These are phyloP conservation scores for Pseudocercospora fuligena DNA, from an alignment of 2,329 filamentous ascomycete species.

Conservation along the genomic window DNA sequence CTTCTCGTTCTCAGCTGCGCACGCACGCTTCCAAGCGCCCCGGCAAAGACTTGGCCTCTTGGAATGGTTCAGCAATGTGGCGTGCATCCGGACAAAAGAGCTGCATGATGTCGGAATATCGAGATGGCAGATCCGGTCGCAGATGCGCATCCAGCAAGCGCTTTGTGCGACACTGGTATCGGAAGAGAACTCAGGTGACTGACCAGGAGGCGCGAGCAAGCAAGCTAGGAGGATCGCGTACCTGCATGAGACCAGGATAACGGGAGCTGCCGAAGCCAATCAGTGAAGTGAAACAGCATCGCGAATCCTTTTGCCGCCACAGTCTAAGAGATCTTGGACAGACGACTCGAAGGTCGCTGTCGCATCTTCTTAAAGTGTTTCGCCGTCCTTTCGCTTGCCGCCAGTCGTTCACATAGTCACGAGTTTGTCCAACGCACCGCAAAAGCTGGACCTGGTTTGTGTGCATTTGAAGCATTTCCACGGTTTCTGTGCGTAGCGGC, in stretches of 20 bases:
- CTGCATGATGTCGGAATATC: neutral
- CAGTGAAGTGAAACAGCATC: conserved; percentile 2
- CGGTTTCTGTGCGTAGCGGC: neutral
- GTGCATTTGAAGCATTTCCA: neutral
- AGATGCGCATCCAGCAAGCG: neutral
- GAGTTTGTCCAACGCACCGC: neutral
- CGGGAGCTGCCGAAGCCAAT: neutral
- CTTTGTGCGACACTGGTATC: neutral
- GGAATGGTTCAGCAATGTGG: neutral
- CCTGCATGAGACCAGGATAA: neutral
- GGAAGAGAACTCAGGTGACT: conserved; percentile 4
- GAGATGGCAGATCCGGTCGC: neutral
- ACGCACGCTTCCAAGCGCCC: neutral
- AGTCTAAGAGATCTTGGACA: neutral
- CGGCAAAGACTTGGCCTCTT: conserved; percentile 2
- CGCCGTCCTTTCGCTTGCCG: neutral
- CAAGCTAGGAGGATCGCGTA: neutral
- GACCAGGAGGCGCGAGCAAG: neutral
- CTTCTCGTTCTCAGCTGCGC: conserved; percentile 1
- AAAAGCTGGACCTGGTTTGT: neutral
- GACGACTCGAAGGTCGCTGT: conserved; percentile 4
- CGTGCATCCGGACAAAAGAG: neutral
- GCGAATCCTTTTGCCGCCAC: neutral
- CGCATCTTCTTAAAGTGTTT: conserved; percentile 8
- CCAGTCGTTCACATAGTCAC: conserved; percentile 1